Evolutionary conservation across 345 rosid genomes (phyloP).

Genomic region (Acer campestre): DNA sequence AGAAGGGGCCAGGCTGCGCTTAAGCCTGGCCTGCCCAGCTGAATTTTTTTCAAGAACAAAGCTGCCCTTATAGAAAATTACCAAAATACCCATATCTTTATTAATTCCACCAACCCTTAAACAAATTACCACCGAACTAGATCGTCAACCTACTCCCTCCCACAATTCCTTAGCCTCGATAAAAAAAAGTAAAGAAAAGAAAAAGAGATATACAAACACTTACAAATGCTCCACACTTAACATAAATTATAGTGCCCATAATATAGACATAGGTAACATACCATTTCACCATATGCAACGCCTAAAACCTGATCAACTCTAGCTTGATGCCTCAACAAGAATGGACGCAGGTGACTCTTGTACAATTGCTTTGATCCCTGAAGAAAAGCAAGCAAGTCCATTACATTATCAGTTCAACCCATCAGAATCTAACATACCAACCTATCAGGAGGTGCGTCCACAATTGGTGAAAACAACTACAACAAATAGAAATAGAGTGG

Average conservation of each 20-base stretch:
- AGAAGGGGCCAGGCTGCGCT: not conserved
- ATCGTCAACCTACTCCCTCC: not conserved
- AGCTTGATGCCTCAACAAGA: conserved; percentile 59
- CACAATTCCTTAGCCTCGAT: not conserved
- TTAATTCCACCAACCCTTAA: not conserved
- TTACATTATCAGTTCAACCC: not conserved
- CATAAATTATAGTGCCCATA: not conserved
- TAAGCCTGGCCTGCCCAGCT: not conserved
- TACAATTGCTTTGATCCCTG: conserved; percentile 68
- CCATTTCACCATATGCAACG: conserved; percentile 48
- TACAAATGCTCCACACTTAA: not conserved
- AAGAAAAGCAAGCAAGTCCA: not conserved
- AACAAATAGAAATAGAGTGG: not conserved
- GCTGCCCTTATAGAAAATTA: not conserved
- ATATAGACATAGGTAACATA: conserved; percentile 7
- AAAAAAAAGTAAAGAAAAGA: too few relatives aligned
- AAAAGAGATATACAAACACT: not conserved
- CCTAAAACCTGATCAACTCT: conserved; percentile 49
- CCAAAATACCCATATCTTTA: not conserved
- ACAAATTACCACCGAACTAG: not conserved
- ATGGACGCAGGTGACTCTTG: conserved; percentile 59
- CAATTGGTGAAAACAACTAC: not conserved
- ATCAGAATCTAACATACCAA: not conserved
- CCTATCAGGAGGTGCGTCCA: not conserved
- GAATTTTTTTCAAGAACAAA: not conserved